A percentile compares a stretch with the other conserved stretches of the same genome.
These are phyloP conservation scores for Luvunga scandens DNA, from an alignment of 345 rosid genomes.

Conservation along the genomic window DNA sequence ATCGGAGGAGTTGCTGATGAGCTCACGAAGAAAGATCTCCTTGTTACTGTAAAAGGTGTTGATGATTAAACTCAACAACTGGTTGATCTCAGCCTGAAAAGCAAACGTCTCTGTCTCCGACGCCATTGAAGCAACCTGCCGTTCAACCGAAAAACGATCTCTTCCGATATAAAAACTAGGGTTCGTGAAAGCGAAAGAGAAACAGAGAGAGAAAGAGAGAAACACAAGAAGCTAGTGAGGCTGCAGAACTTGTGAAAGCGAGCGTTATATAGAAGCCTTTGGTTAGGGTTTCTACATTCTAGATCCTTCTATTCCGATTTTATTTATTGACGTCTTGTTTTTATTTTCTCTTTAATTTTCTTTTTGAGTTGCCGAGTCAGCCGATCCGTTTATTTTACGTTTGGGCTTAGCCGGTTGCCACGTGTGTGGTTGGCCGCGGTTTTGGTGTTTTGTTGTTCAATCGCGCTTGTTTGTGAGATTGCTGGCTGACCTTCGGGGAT, in stretches of 20 bases:
- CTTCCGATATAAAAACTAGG: background rate
- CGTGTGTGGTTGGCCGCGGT: background rate
- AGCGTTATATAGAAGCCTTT: constrained; percentile 16
- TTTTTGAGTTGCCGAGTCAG: background rate
- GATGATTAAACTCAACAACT: constrained; percentile 69
- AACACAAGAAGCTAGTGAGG: background rate
- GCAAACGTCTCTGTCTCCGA: constrained; percentile 75
- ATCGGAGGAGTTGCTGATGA: constrained; percentile 77
- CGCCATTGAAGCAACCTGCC: constrained; percentile 9
- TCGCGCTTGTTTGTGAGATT: constrained; percentile 1
- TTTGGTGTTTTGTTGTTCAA: background rate
- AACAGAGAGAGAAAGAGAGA: background rate
- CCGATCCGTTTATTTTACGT: background rate
- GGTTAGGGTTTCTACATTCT: constrained; percentile 66
- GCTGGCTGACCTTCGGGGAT: background rate
- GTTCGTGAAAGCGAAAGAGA: background rate
- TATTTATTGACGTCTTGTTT: background rate
- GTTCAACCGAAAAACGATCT: background rate
- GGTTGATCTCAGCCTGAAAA: constrained; percentile 88
- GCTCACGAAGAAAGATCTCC: constrained; percentile 87
- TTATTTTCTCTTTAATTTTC: too few relatives aligned
- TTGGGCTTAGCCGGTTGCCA: background rate
- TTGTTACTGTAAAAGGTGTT: constrained; percentile 83
- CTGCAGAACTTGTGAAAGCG: rapidly evolving
- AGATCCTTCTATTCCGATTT: constrained; percentile 42